Base-by-base conservation (phyloP, 768 basidiomycete species). In the Pleurotus citrinopileatus region DNA sequence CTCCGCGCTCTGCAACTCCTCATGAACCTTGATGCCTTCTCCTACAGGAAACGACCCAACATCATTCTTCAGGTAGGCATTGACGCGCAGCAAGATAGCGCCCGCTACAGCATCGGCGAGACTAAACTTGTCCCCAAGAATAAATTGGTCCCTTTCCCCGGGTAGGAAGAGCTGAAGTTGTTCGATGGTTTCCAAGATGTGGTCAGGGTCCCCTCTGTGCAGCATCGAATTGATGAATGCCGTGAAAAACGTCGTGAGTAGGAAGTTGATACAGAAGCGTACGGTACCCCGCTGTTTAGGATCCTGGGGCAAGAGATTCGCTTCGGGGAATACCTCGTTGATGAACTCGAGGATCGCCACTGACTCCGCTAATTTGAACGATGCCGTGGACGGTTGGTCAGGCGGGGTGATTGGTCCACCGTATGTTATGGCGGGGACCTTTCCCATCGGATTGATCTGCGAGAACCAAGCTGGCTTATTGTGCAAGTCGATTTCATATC, bases 381-480 rank as follows among this genome's bases (percentile, higher is more conserved):
- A 48, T 10, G 13, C 46, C 28, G 25, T 19, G 12, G 46, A 48
- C 17, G 46, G 46, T 13, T 34, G 5, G 7, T 48, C 17, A 10
- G 46, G 46, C 1, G 46, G 26, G 13, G 28, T 29, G 10, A 29
- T 17, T 19, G 46, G 46, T 5, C 46, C 46, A 25, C 46, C 27
- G 28, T 48, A 48, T 27, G 46, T 29, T 17, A 48, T 48, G 28
- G 46, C 46, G n/a, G 46, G 46, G 17, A 48, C 46, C 28, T 48
- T 48, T 27, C 46, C 26, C 2, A 9, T 17, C 19, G 25, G 46
- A 9, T 48, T 48, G 28, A 48, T 27, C 17, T 48, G 13, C 7
- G 28, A 22, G 46, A 48, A 48, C 46, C 46, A 48, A 20, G 46
- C n/a, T 6, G 46, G 46, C 29, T 32, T 48, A n/a, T 48, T 48